Evolutionary conservation across 345 rosid genomes (phyloP), one percentile per base, ranked within the genome.

Genomic region (Syzygium grande): DNA sequence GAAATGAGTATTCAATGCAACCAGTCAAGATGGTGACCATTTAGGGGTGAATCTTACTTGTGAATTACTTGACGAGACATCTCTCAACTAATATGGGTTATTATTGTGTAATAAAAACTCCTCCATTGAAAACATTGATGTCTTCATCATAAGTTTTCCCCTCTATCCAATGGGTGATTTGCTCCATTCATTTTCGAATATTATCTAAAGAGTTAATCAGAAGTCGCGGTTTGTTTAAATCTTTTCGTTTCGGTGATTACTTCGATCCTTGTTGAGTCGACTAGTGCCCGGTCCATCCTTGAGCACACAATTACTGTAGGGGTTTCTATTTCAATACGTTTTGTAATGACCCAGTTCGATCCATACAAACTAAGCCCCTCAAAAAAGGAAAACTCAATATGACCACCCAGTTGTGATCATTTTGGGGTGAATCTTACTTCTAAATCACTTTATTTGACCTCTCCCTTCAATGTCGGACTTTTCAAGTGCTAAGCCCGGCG

Each of bases 161-260:
- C 27, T 2, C 25, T 19, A 9, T 9, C 14, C 80, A 21, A 34
- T 73, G 80, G 5, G 14, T 38, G 7, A 5, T 73, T 38, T 19
- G 80, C 27, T 38, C 15, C 9, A 19, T 19, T 38, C 5, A 38
- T 73, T 73, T 73, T 38, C 49, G 34, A 19, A 73, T 22, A 34
- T 34, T 4, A 0, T 19, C 22, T 12, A 9, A 73, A 73, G 11
- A 19, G 7, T 34, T 34, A 2, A 73, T 3, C 21, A 17, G 0
- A 3, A 68, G 6, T 68, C 46, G 1, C 1, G 4, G 4, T 25
- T 17, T 3, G 1, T 68, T 68, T 5, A 68, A 68, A 22, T 68
- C 21, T 34, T 34, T 12, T 73, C 4, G 2, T 68, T 25, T 3
- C 25, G 7, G 1, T 68, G 3, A 17, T 68, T 9, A 17, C 12